Conservation (phyloP, 768 basidiomycete species). For the Tylopilus sp. region DNA sequence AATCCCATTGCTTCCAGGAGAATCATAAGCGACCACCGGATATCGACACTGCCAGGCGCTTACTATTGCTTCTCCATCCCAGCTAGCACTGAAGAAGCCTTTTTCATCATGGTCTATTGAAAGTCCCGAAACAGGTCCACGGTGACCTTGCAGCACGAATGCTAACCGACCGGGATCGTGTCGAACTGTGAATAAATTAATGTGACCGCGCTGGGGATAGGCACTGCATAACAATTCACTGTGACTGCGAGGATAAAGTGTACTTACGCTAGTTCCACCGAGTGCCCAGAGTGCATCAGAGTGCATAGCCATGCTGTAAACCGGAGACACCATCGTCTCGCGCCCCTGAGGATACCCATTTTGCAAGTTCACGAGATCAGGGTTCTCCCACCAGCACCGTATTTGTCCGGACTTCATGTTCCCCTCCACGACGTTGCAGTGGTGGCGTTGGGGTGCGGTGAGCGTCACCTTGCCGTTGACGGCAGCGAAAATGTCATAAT, state of each 20-base stretch:
- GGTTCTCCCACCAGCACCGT: constrained; percentile 89
- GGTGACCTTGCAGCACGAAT: constrained; percentile 65
- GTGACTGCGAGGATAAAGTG: constrained; percentile 14
- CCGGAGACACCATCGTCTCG: constrained; percentile 59
- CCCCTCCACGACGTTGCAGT: constrained; percentile 88
- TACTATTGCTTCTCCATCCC: constrained; percentile 89
- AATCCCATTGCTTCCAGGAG: constrained; percentile 86
- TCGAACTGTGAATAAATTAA: constrained; percentile 90
- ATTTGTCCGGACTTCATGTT: constrained; percentile 87
- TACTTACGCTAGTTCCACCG: constrained; percentile 78
- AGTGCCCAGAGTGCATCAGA: constrained; percentile 92
- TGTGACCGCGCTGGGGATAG: constrained; percentile 69
- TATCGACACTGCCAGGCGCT: constrained; percentile 24
- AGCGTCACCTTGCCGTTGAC: constrained; percentile 86
- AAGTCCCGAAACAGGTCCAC: constrained; percentile 82
- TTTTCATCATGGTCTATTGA: constrained; percentile 79
- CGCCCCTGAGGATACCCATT: constrained; percentile 39
- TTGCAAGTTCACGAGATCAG: constrained; percentile 22
- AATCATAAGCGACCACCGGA: constrained; percentile 5
- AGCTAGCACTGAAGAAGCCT: constrained; percentile 85
- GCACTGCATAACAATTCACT: constrained; percentile 16
- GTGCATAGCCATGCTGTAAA: constrained; percentile 89
- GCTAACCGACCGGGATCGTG: constrained; percentile 84
- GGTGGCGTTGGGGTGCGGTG: constrained; percentile 83
- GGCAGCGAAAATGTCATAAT: constrained; percentile 87